Evolutionary conservation across 208 protist genomes (phyloP).

Genomic region (Leishmania turanica): DNA sequence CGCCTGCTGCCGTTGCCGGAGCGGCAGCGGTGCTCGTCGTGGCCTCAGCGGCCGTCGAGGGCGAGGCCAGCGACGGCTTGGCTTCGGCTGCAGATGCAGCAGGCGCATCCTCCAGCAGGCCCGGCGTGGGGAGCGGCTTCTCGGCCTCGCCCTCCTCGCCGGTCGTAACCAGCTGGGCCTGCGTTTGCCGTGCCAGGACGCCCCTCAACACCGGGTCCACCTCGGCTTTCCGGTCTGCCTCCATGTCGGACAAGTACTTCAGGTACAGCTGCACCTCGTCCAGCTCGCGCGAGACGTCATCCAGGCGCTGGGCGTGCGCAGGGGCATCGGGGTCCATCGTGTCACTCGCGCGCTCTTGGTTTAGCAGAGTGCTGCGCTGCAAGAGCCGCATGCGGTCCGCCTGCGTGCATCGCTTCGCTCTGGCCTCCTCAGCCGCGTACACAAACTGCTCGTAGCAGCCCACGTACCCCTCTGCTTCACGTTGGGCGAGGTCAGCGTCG

Average conservation of each 20-base stretch:
- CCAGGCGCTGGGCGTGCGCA: slow-evolving; percentile 41
- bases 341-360: slow-evolving; percentile 47
- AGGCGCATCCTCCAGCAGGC: slow-evolving; percentile 13
- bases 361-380: slow-evolving; percentile 49
- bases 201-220: slow-evolving; percentile 72
- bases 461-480: slow-evolving; percentile 78
- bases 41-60: not conserved
- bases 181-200: slow-evolving; percentile 50
- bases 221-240: slow-evolving; percentile 62
- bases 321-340: slow-evolving; percentile 67
- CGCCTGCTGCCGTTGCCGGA: not conserved
- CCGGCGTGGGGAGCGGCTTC: not conserved
- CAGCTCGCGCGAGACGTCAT: slow-evolving; percentile 49
- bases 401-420: slow-evolving; percentile 71
- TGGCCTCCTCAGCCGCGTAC: slow-evolving; percentile 76
- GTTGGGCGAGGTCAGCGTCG: slow-evolving; percentile 62
- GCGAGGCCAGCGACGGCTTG: not conserved
- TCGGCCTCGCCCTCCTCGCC: not conserved
- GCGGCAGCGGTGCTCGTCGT: not conserved
- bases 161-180: slow-evolving; percentile 1
- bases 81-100: not conserved
- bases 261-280: slow-evolving; percentile 74
- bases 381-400: slow-evolving; percentile 63
- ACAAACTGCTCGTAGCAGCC: slow-evolving; percentile 76
- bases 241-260: slow-evolving; percentile 59